phyloP scores from a whole-genome alignment of 768 basidiomycete species.

The Rhodotorula kratochvilovae region DNA sequence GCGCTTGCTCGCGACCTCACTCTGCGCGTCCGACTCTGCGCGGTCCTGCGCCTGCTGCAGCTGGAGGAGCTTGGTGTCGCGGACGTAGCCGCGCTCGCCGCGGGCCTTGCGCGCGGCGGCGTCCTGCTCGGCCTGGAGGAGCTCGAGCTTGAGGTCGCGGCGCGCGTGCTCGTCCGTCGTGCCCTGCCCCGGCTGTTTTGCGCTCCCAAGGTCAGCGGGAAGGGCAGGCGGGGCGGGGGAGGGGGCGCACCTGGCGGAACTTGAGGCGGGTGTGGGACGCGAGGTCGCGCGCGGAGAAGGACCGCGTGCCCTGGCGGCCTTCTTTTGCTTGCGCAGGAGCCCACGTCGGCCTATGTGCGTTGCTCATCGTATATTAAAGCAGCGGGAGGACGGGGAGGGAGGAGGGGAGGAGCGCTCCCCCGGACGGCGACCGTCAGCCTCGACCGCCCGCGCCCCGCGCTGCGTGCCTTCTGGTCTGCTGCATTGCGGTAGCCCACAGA shows the following conservation, averaged over 20 bases:
- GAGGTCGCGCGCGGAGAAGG: slow-evolving; percentile 89
- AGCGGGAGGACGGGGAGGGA: background rate
- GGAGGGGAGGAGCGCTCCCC: no score
- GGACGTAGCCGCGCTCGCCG: slow-evolving; percentile 63
- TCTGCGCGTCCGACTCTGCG: slow-evolving; percentile 48
- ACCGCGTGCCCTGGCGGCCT: slow-evolving; percentile 83
- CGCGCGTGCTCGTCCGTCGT: slow-evolving; percentile 69
- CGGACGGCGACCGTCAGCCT: no score
- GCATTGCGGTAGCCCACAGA: no score
- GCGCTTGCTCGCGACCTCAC: slow-evolving; percentile 69
- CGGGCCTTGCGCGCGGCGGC: slow-evolving; percentile 86
- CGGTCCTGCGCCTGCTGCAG: slow-evolving; percentile 47
- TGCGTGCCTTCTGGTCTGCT: no score
- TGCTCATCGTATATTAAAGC: no score
- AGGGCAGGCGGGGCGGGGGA: no score
- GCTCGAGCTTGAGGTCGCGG: slow-evolving; percentile 74
- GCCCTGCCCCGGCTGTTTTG: slow-evolving; percentile 80
- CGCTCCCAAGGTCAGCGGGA: slow-evolving; percentile 43
- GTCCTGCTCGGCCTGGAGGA: slow-evolving; percentile 78
- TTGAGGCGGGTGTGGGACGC: slow-evolving; percentile 96
- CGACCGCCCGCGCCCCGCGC: no score
- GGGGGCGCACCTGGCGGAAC: slow-evolving; percentile 63
- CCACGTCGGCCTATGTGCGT: slow-evolving; percentile 83
- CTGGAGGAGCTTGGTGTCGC: slow-evolving; percentile 38
- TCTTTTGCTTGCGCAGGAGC: slow-evolving; percentile 91